Conservation (phyloP, 805 yeast genomes). For the Nakazawaea pomicola region DNA sequence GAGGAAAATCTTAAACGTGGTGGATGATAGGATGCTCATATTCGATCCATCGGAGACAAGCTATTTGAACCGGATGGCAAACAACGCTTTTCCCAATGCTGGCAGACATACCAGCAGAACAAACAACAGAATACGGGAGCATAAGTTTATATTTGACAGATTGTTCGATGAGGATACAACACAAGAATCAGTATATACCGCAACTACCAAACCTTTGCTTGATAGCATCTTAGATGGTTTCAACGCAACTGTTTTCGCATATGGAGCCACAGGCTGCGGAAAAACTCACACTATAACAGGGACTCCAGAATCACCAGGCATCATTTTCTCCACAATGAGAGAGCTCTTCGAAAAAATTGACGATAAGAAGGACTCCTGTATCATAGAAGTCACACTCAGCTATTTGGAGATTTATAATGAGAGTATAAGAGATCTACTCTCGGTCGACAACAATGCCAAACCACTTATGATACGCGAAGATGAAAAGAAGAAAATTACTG, state of each 20-base stretch:
- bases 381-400: conserved; percentile 58
- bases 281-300: conserved; percentile 91
- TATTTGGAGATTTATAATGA: conserved; percentile 92
- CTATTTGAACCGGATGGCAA: conserved; percentile 50
- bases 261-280: conserved; percentile 99
- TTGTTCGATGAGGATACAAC: conserved; percentile 62
- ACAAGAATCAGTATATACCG: conserved; percentile 63
- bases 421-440: conserved; percentile 71
- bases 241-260: conserved; percentile 90
- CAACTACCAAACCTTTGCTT: conserved; percentile 67
- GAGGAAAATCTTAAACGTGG: conserved; percentile 69
- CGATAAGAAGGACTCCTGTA: conserved; percentile 44
- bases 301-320: conserved; percentile 65
- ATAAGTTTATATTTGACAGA: conserved; percentile 76
- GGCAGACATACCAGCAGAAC: neutral
- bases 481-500: conserved; percentile 56
- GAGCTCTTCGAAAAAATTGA: conserved; percentile 67
- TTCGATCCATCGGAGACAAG: conserved; percentile 80
- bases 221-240: conserved; percentile 77
- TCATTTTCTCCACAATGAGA: conserved; percentile 71
- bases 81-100: conserved; percentile 19
- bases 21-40: conserved; percentile 79
- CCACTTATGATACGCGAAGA: conserved; percentile 68
- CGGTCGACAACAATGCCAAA: conserved; percentile 29
- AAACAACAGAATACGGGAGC: conserved; percentile 56